Evolutionary conservation across 2,329 filamentous ascomycete genomes (phyloP).

Genomic region (Saccharata proteae): DNA sequence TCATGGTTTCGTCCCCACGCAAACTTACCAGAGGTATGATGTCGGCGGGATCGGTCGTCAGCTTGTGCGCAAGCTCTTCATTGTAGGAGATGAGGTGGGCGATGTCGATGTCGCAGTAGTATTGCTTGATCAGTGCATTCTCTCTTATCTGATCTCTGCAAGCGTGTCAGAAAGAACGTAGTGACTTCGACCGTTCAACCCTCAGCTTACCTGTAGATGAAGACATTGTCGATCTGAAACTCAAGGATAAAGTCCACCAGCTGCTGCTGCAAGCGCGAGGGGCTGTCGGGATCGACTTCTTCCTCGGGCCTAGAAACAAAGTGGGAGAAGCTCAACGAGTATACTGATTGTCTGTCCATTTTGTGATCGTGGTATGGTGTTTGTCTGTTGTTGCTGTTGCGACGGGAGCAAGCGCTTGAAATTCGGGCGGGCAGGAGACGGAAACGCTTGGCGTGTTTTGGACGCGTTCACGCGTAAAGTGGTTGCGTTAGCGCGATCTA

Average conservation of each 20-base stretch:
- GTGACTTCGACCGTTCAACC: slow-evolving; percentile 1
- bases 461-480: too few relatives aligned
- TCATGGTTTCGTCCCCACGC: slow-evolving; percentile 44
- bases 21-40: slow-evolving; percentile 85
- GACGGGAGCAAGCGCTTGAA: not conserved
- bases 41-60: slow-evolving; percentile 81
- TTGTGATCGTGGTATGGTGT: too few relatives aligned
- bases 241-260: slow-evolving; percentile 86
- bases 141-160: slow-evolving; percentile 83
- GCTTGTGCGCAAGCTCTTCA: slow-evolving; percentile 81
- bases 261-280: slow-evolving; percentile 51
- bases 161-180: slow-evolving; percentile 22
- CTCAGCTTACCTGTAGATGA: slow-evolving; percentile 68
- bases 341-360: slow-evolving; percentile 85
- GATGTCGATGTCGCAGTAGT: slow-evolving; percentile 92
- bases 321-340: slow-evolving; percentile 72
- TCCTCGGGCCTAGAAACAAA: slow-evolving; percentile 39
- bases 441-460: too few relatives aligned
- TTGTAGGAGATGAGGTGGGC: slow-evolving; percentile 93
- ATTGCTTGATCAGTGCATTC: slow-evolving; percentile 87
- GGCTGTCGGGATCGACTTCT: slow-evolving; percentile 19
- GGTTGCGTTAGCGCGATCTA: too few relatives aligned
- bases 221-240: slow-evolving; percentile 86
- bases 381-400: too few relatives aligned
- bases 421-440: too few relatives aligned